Evolutionary conservation across 1,284 basidiomycete genomes (phyloP).

Genomic region (Leccinum fallax): DNA sequence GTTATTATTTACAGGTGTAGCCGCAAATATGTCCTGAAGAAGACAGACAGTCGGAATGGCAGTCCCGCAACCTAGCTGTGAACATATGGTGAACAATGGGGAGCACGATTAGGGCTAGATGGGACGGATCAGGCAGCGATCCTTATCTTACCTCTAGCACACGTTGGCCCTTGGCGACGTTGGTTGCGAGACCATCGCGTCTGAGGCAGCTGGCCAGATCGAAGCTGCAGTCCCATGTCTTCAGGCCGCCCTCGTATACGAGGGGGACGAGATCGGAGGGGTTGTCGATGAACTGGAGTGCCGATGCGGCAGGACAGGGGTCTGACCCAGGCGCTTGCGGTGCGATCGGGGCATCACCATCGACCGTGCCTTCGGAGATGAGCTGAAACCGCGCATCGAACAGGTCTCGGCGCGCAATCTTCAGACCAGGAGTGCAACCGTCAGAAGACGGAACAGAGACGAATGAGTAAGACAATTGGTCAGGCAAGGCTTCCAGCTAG

Average conservation of each 20-base stretch:
- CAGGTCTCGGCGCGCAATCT: conserved; percentile 78
- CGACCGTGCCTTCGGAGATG: conserved; percentile 53
- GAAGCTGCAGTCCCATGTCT: conserved; percentile 96
- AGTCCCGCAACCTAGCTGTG: conserved; percentile 87
- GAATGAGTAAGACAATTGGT: conserved; percentile 63
- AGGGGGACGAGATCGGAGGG: conserved; percentile 92
- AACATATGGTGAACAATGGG: background rate
- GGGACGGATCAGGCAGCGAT: conserved; percentile 6
- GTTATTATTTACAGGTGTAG: conserved; percentile 16
- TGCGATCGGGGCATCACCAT: conserved; percentile 1
- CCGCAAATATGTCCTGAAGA: conserved; percentile 62
- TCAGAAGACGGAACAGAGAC: conserved; percentile 44
- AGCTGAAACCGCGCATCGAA: conserved; percentile 95
- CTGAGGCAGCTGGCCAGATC: conserved; percentile 75
- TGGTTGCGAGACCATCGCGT: conserved; percentile 25
- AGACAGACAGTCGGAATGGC: conserved; percentile 82
- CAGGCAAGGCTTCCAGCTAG: conserved; percentile 57
- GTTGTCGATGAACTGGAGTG: conserved; percentile 69
- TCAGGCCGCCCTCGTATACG: conserved; percentile 94
- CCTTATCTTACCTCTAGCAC: conserved; percentile 60
- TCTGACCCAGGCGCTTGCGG: conserved; percentile 16
- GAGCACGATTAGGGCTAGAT: background rate
- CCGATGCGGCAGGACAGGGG: conserved; percentile 19
- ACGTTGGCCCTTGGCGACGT: conserved; percentile 45
- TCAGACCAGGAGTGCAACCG: conserved; percentile 28